phyloP scores from a whole-genome alignment of 768 basidiomycete genomes.

The Leccinum broughii region DNA sequence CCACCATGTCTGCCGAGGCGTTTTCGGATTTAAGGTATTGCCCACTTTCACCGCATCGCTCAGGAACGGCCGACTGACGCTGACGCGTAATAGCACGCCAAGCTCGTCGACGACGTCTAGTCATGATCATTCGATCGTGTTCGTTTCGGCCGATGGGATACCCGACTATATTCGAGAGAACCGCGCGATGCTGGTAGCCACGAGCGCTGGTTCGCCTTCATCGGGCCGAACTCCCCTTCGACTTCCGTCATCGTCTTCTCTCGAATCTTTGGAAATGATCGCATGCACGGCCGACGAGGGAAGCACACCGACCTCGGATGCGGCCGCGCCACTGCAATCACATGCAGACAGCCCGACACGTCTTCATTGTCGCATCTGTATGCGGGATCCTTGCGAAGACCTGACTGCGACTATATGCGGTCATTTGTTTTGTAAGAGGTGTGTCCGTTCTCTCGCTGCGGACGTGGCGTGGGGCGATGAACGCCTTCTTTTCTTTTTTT shows the following conservation, averaged over 20 bases:
- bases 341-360: conserved; percentile 3
- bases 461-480: not conserved
- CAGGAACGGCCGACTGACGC: not conserved
- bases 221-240: conserved; percentile 19
- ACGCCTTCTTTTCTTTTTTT: not conserved
- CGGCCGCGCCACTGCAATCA: not conserved
- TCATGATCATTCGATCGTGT: conserved; percentile 25
- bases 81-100: conserved; percentile 3
- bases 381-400: conserved; percentile 48
- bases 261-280: conserved; percentile 19
- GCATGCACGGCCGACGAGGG: not conserved
- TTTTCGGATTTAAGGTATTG: conserved; percentile 20
- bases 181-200: conserved; percentile 32
- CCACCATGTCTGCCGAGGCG: conserved; percentile 14
- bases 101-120: conserved; percentile 16
- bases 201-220: conserved; percentile 27
- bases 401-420: conserved; percentile 63
- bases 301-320: not conserved
- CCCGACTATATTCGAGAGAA: conserved; percentile 34
- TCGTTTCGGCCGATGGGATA: conserved; percentile 31
- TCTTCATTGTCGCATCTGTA: conserved; percentile 53
- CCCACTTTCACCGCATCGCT: not conserved
- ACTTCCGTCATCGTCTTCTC: conserved; percentile 28
- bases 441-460: conserved; percentile 10
- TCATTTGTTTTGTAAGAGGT: conserved; percentile 62